Evolutionary conservation across 805 yeast species (phyloP), one percentile per base, ranked within the genome.

Genomic region (Brettanomyces nanus): DNA sequence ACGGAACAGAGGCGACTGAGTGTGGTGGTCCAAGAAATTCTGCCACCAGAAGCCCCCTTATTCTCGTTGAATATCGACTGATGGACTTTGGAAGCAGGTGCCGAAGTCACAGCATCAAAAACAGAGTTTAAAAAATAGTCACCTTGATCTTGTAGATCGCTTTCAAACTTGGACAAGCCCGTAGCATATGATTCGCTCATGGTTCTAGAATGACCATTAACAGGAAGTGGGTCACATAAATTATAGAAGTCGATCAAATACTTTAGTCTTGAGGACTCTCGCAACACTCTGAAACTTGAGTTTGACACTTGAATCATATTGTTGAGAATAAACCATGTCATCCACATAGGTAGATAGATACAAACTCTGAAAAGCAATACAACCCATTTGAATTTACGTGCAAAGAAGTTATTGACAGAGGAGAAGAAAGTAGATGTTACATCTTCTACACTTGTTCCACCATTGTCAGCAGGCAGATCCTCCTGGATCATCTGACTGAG

Each of bases 41-140:
- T 37, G 18, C 50, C 50, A n/a, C 56, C 58, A 6, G 42, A 17
- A 5, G 19, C 40, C 11, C 42, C 42, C 31, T 47, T 47, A 5
- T 48, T 46, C 65, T 44, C 63, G 26, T 51, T 48, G 19, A 52
- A 49, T 10, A 51, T 47, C 11, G 53, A 48, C 13, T 42, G 37
- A 36, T 49, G 43, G 31, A 45, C 40, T 35, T 51, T 39, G 10
- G 52, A 43, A 4, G 56, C 40, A 9, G 17, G n/a, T 15, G 33
- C 13, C 3, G 57, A 63, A 5, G 71, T 65, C 56, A 77, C 68
- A 1, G 82, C 83, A 41, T 68, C 75, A 52, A 71, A 76, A 13
- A 77, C 68, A 14, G 80, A 71, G 43, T 80, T 86, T 45, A 83
- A 71, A 38, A 81, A 68, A 19, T 61, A 69, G 43, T 80, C 87